phyloP scores from a whole-genome alignment of 306 rosid species.

The Trifolium subterraneum region DNA sequence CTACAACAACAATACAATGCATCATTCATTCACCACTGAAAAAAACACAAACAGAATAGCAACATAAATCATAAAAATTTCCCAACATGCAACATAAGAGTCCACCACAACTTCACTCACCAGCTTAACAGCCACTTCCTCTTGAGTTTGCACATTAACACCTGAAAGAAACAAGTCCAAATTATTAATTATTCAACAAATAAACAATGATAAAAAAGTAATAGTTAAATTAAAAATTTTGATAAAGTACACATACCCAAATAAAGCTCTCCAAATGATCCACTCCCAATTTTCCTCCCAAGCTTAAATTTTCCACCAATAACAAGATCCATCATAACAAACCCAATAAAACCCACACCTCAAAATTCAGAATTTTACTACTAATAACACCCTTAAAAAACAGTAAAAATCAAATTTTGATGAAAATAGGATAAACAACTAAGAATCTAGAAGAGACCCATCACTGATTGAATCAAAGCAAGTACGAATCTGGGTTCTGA shows the following conservation, averaged over 20 bases:
- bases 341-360: slow-evolving; percentile 50
- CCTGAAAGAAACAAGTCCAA: slow-evolving; percentile 59
- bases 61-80: slow-evolving; percentile 5
- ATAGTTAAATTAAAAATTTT: background rate
- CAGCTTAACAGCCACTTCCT: slow-evolving; percentile 96
- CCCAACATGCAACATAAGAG: slow-evolving; percentile 28
- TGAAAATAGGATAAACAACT: slow-evolving; percentile 12
- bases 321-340: slow-evolving; percentile 70
- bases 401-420: background rate
- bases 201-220: slow-evolving; percentile 5
- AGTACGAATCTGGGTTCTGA: slow-evolving; percentile 29
- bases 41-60: background rate
- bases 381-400: too few species aligned
- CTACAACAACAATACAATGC: background rate
- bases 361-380: slow-evolving; percentile 32
- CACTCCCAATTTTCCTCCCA: slow-evolving; percentile 90
- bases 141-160: slow-evolving; percentile 82
- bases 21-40: slow-evolving; percentile 5
- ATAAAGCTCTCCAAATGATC: slow-evolving; percentile 90
- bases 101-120: slow-evolving; percentile 50
- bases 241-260: slow-evolving; percentile 65
- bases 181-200: slow-evolving; percentile 19
- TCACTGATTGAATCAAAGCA: slow-evolving; percentile 36
- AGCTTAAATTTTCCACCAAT: slow-evolving; percentile 92
- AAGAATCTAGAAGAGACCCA: slow-evolving; percentile 28